Base-by-base conservation (phyloP, 805 yeast genomes). In the Ogataea nonfermentans region DNA sequence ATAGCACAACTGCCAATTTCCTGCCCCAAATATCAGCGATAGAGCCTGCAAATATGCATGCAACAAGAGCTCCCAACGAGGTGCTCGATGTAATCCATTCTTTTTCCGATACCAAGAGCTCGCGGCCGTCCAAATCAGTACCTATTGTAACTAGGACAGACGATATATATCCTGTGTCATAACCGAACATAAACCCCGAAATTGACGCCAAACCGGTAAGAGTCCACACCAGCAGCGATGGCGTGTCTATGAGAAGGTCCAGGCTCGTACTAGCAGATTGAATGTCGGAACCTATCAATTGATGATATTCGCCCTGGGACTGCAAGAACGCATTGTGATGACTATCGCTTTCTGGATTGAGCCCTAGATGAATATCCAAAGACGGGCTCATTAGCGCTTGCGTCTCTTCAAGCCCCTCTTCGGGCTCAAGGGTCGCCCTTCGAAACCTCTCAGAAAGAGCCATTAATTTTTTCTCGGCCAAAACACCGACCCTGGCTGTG, bases 181-280 rank as follows among this genome's bases (percentile, higher is more conserved):
- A 76, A 8, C 81, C 81, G 55, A 76, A 76, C 78, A 76, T 72
- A 52, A 75, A 74, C 2, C 81, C 81, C 0, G 78, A 73, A 16
- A 76, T 70, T 11, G 80, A 75, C 3, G 78, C 70, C 12, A 72
- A 67, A 26, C 70, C 56, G 1, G 80, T 74, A 35, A 74, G 56
- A n/a, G 63, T 47, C 11, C 71, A 47, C 22, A 74, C 74, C 43
- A 72, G 48, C 4, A 49, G 47, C 12, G 77, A 59, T 3, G 74
- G 74, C 32, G 44, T 57, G n/a, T 23, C 26, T 9, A 33, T 29
- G 17, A 44, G 47, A 13, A 39, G 9, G 8, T 52, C 56, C 15
- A 51, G 35, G 8, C 40, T 13, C 6, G 40, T 31, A 14, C 47
- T 44, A 16, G 46, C 44, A 8, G 53, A 44, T 15, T 33, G 47